phyloP scores from a whole-genome alignment of 192 early-diverging fungal genomes.

The Gaertneriomyces sp. region DNA sequence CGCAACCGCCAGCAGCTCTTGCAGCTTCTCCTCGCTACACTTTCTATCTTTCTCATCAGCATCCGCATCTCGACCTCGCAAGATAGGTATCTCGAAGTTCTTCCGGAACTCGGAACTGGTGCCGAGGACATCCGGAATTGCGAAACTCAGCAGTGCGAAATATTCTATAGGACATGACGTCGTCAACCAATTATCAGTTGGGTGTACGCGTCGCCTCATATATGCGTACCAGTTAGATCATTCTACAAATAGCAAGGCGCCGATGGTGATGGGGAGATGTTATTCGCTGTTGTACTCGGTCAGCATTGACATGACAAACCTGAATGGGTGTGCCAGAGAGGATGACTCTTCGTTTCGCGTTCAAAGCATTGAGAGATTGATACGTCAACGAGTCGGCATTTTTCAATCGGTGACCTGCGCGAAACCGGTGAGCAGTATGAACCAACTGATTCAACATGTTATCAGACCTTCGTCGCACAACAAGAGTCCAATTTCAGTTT shows the following conservation, averaged over 20 bases:
- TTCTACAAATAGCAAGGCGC: slow-evolving; percentile 31
- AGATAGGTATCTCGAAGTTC: slow-evolving; percentile 90
- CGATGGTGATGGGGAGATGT: not conserved
- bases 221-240: slow-evolving; percentile 43
- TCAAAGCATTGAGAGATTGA: slow-evolving; percentile 72
- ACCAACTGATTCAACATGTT: not conserved
- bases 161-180: slow-evolving; percentile 66
- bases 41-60: slow-evolving; percentile 76
- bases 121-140: slow-evolving; percentile 89
- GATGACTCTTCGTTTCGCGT: slow-evolving; percentile 89
- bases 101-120: slow-evolving; percentile 83
- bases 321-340: slow-evolving; percentile 95
- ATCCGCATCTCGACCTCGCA: slow-evolving; percentile 86
- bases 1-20: slow-evolving; percentile 79
- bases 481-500: slow-evolving; percentile 83
- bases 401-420: slow-evolving; percentile 78
- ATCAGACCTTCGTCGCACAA: slow-evolving; percentile 88
- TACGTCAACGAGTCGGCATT: slow-evolving; percentile 86
- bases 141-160: slow-evolving; percentile 91
- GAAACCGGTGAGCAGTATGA: not conserved
- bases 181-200: not conserved
- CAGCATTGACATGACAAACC: slow-evolving; percentile 15
- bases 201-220: no score
- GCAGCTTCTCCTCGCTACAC: slow-evolving; percentile 76
- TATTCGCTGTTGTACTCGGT: not conserved